Evolutionary conservation across 169 alveolate genomes (phyloP).

Genomic region (Eimeria necatrix): DNA sequence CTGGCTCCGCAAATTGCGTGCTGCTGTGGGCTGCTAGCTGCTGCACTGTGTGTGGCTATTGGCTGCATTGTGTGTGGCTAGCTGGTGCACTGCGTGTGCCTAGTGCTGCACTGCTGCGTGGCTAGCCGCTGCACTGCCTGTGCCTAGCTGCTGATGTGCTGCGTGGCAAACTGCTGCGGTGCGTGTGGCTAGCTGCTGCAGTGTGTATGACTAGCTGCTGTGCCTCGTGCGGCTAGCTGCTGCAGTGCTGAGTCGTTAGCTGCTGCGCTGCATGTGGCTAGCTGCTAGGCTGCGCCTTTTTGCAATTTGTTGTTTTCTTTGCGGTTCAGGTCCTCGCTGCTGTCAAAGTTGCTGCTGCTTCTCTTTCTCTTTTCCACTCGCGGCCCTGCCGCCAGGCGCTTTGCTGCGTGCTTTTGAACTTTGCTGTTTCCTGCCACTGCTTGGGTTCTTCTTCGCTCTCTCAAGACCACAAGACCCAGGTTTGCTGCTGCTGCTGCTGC

Average conservation of each 20-base stretch:
- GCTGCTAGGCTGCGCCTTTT: background rate
- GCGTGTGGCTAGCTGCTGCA: background rate
- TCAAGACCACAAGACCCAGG: background rate
- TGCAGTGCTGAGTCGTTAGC: background rate
- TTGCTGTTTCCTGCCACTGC: conserved; percentile 31
- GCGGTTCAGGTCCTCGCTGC: background rate
- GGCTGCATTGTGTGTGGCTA: background rate
- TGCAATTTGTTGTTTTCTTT: background rate
- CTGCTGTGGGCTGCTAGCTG: background rate
- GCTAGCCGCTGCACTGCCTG: background rate
- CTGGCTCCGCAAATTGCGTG: too few relatives aligned
- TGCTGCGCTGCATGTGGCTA: background rate
- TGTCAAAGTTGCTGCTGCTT: background rate
- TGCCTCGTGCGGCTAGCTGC: background rate
- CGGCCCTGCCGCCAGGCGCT: conserved; percentile 58
- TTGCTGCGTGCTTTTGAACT: conserved; percentile 23
- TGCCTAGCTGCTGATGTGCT: background rate
- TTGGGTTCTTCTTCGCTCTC: conserved; percentile 36
- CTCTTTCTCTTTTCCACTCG: conserved; percentile 2
- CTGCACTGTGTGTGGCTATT: background rate
- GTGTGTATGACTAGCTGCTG: background rate
- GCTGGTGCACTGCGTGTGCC: background rate
- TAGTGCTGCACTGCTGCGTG: background rate
- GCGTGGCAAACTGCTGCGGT: background rate
- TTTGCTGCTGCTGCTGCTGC: conserved; percentile 46